A percentile compares a stretch with the other conserved stretches of the same genome.
Conservation (phyloP, 75 land plant species). For the Picea sitchensis region DNA sequence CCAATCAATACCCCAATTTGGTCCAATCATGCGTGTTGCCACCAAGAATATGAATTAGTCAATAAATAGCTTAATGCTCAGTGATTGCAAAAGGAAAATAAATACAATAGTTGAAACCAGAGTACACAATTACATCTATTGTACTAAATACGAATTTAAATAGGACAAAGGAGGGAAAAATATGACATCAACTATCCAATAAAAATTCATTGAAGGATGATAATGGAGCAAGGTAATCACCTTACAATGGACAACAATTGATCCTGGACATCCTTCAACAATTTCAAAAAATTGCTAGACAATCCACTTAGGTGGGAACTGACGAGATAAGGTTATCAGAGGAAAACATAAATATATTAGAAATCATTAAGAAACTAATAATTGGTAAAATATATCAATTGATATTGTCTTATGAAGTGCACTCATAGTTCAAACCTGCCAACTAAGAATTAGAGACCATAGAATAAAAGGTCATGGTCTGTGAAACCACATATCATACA, state of each 20-base stretch:
- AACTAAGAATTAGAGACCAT: too few species aligned
- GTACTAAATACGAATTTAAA: not conserved
- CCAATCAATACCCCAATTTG: conserved; percentile 46
- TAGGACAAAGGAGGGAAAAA: not conserved
- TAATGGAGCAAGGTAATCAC: not conserved
- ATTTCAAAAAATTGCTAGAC: conserved; percentile 41
- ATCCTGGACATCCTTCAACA: conserved; percentile 36
- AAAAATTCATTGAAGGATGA: too few species aligned
- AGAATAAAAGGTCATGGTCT: too few species aligned
- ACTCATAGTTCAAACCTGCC: conserved; percentile 26
- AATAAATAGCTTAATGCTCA: not conserved
- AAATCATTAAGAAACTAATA: not conserved
- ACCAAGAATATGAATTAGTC: not conserved
- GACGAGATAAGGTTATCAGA: conserved; percentile 9
- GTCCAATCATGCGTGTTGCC: conserved; percentile 40
- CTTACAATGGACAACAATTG: conserved; percentile 50
- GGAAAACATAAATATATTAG: not conserved
- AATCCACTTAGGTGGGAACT: conserved; percentile 45
- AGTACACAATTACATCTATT: not conserved
- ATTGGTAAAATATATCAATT: not conserved
- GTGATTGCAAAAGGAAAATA: not conserved
- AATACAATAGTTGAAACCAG: not conserved
- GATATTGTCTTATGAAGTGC: not conserved
- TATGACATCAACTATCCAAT: not conserved
- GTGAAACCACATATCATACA: too few species aligned